phyloP scores from a whole-genome alignment of 2,329 filamentous ascomycete species.

The Diplodia corticola region DNA sequence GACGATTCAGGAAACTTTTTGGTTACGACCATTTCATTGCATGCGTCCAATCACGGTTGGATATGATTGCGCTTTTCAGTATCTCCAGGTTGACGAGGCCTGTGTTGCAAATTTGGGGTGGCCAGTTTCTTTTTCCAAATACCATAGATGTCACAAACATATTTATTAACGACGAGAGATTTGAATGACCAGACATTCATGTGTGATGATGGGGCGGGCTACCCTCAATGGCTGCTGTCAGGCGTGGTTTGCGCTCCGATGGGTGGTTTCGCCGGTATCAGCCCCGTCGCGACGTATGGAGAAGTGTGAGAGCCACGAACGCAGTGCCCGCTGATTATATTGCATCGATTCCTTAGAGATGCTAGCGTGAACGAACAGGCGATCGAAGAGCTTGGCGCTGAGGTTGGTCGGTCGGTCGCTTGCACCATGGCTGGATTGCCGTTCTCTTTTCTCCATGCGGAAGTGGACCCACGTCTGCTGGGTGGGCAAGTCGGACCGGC shows the following conservation, averaged over 20 bases:
- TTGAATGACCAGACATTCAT: background rate
- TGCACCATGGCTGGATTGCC: background rate
- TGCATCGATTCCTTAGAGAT: background rate
- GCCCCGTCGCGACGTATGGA: no score
- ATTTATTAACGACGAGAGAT: slow-evolving; percentile 4
- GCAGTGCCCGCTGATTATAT: no score
- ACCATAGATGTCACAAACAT: slow-evolving; percentile 21
- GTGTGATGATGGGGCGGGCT: no score
- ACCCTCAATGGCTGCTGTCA: no score
- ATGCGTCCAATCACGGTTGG: background rate
- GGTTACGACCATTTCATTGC: background rate
- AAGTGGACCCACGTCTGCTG: slow-evolving; percentile 4
- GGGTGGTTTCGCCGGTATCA: no score
- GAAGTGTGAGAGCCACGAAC: no score
- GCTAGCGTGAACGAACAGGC: no score
- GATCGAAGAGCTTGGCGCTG: no score
- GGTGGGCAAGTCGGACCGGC: slow-evolving; percentile 16
- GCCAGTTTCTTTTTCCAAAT: background rate
- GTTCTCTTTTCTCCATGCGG: background rate
- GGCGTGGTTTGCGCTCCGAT: no score
- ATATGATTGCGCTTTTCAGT: background rate
- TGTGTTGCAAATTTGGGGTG: background rate
- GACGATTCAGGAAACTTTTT: background rate
- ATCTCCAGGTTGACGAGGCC: background rate
- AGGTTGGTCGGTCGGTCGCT: background rate